These are phyloP conservation scores for Thermochaetoides thermophila DNA, from an alignment of 495 filamentous ascomycete species.

Conservation along the genomic window DNA sequence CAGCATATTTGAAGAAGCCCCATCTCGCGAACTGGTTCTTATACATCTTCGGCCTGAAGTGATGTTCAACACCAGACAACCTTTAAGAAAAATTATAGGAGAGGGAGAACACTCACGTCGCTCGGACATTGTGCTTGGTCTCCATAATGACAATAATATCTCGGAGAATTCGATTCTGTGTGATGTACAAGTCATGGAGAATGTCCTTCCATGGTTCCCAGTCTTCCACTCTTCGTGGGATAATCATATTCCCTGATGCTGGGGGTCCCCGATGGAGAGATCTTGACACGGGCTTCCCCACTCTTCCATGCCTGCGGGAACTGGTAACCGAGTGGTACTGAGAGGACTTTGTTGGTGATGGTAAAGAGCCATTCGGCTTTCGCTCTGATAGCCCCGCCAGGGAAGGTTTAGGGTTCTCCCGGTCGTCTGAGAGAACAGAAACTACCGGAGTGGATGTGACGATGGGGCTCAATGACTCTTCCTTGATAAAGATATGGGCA, in stretches of 20 bases:
- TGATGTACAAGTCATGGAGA: conserved; percentile 20
- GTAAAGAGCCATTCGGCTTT: too few relatives aligned
- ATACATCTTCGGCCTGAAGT: conserved; percentile 21
- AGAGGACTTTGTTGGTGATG: too few relatives aligned
- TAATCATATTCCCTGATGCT: conserved; percentile 2
- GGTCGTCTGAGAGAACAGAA: too few relatives aligned
- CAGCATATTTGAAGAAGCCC: conserved; percentile 20
- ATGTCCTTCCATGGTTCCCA: conserved; percentile 20
- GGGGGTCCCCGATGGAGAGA: conserved; percentile 1
- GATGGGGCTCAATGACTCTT: conserved; percentile 10
- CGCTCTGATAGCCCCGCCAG: too few relatives aligned
- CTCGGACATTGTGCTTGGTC: conserved; percentile 12
- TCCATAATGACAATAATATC: conserved; percentile 22
- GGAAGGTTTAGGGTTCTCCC: too few relatives aligned
- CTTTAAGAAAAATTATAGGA: too few relatives aligned
- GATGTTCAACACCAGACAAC: too few relatives aligned
- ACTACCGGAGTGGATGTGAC: too few relatives aligned
- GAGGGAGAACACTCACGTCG: conserved; percentile 11
- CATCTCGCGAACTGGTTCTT: conserved; percentile 21
- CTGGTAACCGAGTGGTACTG: too few relatives aligned
- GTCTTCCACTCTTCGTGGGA: conserved; percentile 15
- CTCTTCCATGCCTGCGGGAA: conserved; percentile 2
- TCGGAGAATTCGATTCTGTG: conserved; percentile 16
- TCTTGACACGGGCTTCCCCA: background rate
- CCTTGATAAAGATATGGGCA: conserved; percentile 6